These are phyloP conservation scores for Dendrobium nobile DNA, from an alignment of 106 monocot species.

Conservation along the genomic window DNA sequence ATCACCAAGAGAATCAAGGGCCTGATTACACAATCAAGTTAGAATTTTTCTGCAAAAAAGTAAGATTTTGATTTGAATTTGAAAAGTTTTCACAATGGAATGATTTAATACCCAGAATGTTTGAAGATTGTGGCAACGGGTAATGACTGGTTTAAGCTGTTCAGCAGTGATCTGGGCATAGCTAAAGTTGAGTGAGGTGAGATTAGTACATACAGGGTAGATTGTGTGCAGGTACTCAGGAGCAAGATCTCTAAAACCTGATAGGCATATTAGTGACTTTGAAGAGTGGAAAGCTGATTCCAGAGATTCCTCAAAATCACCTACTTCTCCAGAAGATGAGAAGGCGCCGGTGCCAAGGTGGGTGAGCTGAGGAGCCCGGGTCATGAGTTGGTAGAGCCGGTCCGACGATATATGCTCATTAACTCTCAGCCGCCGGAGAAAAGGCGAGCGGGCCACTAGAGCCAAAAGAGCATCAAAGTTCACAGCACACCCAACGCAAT, in stretches of 20 bases:
- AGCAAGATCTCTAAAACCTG: conserved; percentile 36
- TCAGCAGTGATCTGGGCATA: conserved; percentile 29
- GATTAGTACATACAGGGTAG: conserved; percentile 31
- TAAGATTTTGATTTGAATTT: neutral
- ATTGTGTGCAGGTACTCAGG: conserved; percentile 39
- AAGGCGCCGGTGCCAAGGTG: conserved; percentile 66
- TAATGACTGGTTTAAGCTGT: conserved; percentile 31
- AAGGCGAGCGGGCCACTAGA: conserved; percentile 41
- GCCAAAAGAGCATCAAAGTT: conserved; percentile 54
- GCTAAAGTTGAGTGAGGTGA: conserved; percentile 47
- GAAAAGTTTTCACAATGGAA: neutral
- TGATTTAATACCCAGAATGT: conserved; percentile 38
- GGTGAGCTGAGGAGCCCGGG: conserved; percentile 56
- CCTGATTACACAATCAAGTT: conserved; percentile 7
- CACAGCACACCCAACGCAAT: conserved; percentile 36
- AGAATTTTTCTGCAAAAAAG: neutral
- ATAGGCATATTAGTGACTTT: conserved; percentile 31
- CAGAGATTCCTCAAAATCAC: conserved; percentile 8
- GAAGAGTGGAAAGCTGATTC: conserved; percentile 15
- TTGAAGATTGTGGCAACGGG: conserved; percentile 41
- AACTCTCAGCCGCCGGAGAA: conserved; percentile 25
- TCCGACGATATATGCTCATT: conserved; percentile 30
- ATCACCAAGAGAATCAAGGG: conserved; percentile 58
- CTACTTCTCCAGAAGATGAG: neutral
- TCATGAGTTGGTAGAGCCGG: conserved; percentile 60